These are phyloP conservation scores for Leptomonas pyrrhocoris DNA, from an alignment of 208 protist species.

Conservation along the genomic window DNA sequence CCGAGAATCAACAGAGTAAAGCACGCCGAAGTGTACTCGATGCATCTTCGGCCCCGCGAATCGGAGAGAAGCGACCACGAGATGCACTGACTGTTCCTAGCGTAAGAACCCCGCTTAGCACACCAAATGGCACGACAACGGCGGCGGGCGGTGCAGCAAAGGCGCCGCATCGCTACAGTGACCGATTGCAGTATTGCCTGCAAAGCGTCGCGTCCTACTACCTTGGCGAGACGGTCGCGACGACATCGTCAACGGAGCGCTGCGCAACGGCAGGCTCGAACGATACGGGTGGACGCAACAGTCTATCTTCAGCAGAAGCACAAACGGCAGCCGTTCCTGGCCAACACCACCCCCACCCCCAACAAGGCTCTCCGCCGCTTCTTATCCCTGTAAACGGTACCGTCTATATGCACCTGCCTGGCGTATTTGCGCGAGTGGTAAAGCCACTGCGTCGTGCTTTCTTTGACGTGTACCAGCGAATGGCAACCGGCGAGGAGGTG, in stretches of 20 bases:
- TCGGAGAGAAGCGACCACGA: slow-evolving; percentile 20
- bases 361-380: background rate
- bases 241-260: background rate
- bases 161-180: slow-evolving; percentile 32
- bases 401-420: slow-evolving; percentile 41
- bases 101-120: no score
- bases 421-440: slow-evolving; percentile 41
- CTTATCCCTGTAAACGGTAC: slow-evolving; percentile 6
- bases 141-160: background rate
- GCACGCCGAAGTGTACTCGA: no score
- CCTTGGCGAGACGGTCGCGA: slow-evolving; percentile 14
- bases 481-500: slow-evolving; percentile 59
- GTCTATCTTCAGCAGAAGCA: background rate
- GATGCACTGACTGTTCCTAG: no score
- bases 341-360: background rate
- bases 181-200: slow-evolving; percentile 40
- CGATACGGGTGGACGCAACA: background rate
- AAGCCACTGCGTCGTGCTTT: slow-evolving; percentile 66
- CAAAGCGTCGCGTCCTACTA: slow-evolving; percentile 39
- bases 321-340: background rate
- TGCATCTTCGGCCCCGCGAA: background rate
- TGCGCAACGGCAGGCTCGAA: background rate
- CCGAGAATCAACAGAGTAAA: background rate
- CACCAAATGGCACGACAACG: no score
- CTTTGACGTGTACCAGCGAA: slow-evolving; percentile 49